Evolutionary conservation across 2,329 filamentous ascomycete genomes (phyloP).

Genomic region (Fusarium brevicatenulatum): DNA sequence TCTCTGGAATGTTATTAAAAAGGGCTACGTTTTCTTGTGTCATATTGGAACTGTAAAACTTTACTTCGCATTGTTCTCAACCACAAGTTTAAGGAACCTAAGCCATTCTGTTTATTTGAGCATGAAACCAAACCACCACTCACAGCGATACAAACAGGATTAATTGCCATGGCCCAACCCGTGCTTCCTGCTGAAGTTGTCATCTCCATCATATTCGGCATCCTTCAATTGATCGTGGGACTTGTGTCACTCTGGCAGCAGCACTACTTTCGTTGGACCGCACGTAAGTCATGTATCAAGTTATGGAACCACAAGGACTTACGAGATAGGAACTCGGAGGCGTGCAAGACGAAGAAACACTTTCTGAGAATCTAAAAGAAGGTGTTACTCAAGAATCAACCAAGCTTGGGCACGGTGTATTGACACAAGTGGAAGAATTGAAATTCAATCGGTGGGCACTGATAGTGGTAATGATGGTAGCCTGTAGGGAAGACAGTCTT

Average conservation of each 20-base stretch:
- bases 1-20: no score
- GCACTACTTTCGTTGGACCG: not conserved
- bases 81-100: not conserved
- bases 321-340: not conserved
- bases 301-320: rapidly evolving
- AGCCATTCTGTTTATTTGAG: rapidly evolving
- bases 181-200: not conserved
- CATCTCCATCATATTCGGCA: not conserved
- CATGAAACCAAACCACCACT: rapidly evolving
- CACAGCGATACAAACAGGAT: not conserved
- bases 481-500: not conserved
- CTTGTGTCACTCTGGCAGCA: not conserved
- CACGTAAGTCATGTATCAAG: rapidly evolving
- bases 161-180: not conserved
- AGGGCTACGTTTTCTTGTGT: no score
- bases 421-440: not conserved
- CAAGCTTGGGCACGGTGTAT: rapidly evolving
- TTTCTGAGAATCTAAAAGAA: not conserved
- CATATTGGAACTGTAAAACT: no score
- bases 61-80: rapidly evolving
- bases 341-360: not conserved
- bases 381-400: rapidly evolving
- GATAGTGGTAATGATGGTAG: no score
- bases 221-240: not conserved
- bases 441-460: not conserved